A percentile compares a stretch with the other conserved stretches of the same genome.
These are phyloP conservation scores for Sporisorium sorghi DNA, from an alignment of 1,284 basidiomycete genomes.

Conservation along the genomic window DNA sequence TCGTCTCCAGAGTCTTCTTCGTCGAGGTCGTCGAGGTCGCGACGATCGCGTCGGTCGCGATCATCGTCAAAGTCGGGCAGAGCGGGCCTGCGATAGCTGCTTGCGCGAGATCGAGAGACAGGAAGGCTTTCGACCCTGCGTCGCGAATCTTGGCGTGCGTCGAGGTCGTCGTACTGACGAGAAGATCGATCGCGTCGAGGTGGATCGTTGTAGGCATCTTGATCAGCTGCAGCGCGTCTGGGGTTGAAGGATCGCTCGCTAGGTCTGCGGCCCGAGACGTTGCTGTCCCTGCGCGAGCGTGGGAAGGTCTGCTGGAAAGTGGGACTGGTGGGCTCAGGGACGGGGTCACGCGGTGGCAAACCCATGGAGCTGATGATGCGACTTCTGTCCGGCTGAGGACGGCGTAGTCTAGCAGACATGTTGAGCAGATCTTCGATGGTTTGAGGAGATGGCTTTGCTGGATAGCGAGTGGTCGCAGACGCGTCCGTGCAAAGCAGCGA, in stretches of 20 bases:
- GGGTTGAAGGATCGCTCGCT: constrained; percentile 41
- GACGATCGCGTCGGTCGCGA: constrained; percentile 20
- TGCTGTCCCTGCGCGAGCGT: constrained; percentile 36
- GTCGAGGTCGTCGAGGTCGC: constrained; percentile 32
- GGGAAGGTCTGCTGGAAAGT: constrained; percentile 25
- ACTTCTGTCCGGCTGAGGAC: constrained; percentile 33
- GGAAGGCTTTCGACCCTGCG: constrained; percentile 32
- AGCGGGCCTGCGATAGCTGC: constrained; percentile 25
- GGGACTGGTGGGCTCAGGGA: constrained; percentile 33
- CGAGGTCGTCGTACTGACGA: constrained; percentile 20
- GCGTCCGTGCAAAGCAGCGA: not conserved
- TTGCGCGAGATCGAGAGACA: constrained; percentile 16
- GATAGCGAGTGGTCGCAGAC: not conserved
- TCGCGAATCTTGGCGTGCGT: constrained; percentile 19
- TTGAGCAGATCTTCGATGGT: not conserved
- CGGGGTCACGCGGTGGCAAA: constrained; percentile 36
- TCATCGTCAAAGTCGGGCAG: constrained; percentile 26
- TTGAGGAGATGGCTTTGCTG: no score
- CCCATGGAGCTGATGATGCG: constrained; percentile 50
- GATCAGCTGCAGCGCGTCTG: constrained; percentile 16
- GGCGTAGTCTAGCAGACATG: constrained; percentile 29
- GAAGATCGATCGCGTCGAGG: constrained; percentile 15
- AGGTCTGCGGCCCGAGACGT: constrained; percentile 7
- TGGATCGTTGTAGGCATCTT: constrained; percentile 15
- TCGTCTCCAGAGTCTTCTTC: constrained; percentile 27